A percentile compares a stretch with the other conserved stretches of the same genome.
phyloP scores from a whole-genome alignment of 202 grass and related monocot species.

The Zizania palustris region DNA sequence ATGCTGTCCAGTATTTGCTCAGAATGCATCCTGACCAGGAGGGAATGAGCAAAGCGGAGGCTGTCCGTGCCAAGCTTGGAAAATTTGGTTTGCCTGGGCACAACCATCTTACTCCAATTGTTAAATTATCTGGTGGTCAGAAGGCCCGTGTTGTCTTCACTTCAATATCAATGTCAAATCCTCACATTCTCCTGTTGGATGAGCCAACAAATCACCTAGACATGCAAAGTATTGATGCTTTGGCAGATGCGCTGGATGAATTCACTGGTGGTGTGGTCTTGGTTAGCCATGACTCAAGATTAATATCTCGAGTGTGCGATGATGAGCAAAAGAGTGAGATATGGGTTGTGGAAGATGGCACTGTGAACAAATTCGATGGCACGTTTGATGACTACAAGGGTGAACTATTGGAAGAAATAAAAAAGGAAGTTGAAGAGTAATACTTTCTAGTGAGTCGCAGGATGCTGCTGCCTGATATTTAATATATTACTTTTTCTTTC shows the following conservation, averaged over 20 bases:
- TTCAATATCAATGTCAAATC: conserved; percentile 58
- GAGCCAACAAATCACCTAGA: conserved; percentile 71
- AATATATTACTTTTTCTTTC: too few species aligned
- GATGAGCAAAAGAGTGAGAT: conserved; percentile 62
- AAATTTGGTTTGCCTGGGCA: conserved; percentile 62
- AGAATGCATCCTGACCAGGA: conserved; percentile 29
- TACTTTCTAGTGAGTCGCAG: too few species aligned
- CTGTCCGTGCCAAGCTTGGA: conserved; percentile 58
- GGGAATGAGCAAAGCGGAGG: conserved; percentile 48
- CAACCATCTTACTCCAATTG: conserved; percentile 62
- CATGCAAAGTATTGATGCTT: conserved; percentile 68
- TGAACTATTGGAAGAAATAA: conserved; percentile 62
- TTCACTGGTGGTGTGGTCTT: conserved; percentile 68
- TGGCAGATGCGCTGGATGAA: conserved; percentile 62
- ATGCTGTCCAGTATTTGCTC: conserved; percentile 48
- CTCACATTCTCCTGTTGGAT: conserved; percentile 61
- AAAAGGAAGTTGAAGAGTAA: conserved; percentile 28
- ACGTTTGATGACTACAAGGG: conserved; percentile 67
- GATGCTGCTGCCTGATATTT: too few species aligned
- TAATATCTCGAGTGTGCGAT: conserved; percentile 62
- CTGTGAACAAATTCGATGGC: conserved; percentile 44
- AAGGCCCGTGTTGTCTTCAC: conserved; percentile 60
- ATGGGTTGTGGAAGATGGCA: conserved; percentile 72
- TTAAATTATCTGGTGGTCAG: conserved; percentile 65
- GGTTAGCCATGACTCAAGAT: conserved; percentile 62